Evolutionary conservation across 1,284 basidiomycete genomes (phyloP).

Genomic region (Ceratobasidium sp.): DNA sequence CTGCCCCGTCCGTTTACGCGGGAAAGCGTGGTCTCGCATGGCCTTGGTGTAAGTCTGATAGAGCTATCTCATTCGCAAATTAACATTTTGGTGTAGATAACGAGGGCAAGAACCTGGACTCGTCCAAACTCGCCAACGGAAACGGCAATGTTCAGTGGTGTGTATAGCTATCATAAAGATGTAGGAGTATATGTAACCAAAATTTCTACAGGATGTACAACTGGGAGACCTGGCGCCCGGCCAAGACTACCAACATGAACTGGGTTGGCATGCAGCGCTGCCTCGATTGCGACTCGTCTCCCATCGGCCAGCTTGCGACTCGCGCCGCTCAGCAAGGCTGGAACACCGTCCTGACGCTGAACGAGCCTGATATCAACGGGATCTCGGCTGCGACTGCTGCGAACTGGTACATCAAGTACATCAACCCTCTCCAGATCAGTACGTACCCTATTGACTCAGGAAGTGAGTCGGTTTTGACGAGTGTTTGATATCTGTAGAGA

Average conservation of each 20-base stretch:
- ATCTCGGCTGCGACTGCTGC: slow-evolving; percentile 4
- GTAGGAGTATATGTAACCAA: no score
- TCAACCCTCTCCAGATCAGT: slow-evolving; percentile 31
- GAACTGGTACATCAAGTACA: background rate
- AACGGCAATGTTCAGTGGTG: slow-evolving; percentile 24
- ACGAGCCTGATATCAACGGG: slow-evolving; percentile 26
- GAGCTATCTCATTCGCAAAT: background rate
- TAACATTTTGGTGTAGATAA: slow-evolving; percentile 16
- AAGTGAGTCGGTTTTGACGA: background rate
- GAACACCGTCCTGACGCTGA: slow-evolving; percentile 28
- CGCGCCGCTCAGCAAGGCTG: slow-evolving; percentile 19
- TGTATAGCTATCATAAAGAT: no score
- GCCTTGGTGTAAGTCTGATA: slow-evolving; percentile 37
- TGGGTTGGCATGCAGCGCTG: slow-evolving; percentile 15
- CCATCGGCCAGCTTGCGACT: slow-evolving; percentile 15
- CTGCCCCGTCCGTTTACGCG: background rate
- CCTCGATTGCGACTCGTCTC: slow-evolving; percentile 19
- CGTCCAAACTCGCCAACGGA: background rate
- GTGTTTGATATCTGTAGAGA: background rate
- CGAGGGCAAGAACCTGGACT: slow-evolving; percentile 8
- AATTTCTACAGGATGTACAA: slow-evolving; percentile 13
- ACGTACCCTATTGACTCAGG: background rate
- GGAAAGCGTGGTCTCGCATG: slow-evolving; percentile 35
- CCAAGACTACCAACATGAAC: slow-evolving; percentile 6
- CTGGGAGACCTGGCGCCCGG: slow-evolving; percentile 36